Base-by-base conservation (phyloP, 805 yeast genomes). In the Metschnikowia vanudenii region DNA sequence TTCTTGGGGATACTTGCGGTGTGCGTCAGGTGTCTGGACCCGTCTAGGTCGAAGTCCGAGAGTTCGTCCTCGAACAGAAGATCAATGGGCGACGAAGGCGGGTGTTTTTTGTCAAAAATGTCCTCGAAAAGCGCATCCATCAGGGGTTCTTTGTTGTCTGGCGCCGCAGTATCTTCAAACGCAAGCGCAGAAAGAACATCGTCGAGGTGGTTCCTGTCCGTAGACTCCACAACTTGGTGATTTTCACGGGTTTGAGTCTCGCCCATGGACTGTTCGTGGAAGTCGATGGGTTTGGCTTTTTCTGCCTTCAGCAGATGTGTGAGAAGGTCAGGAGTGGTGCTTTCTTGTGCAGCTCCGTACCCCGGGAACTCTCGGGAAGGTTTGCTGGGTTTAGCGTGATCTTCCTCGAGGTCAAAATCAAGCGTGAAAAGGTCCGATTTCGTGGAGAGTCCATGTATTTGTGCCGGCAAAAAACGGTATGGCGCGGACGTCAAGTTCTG, bases 371-470 rank as follows among this genome's bases (percentile, higher is more conserved):
- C n/a, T 22, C 24, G 24, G 24, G 24, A 5, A 8, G 4, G 24
- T 22, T 22, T 8, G 4, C 32, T 29, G 32, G 14, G 13, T 29
- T 29, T 29, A 29, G 32, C 5, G 13, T n/a, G 11, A 29, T 29
- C 10, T 29, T 29, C 32, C 11, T 44, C 43, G 10, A 44, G 17
- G 30, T 41, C 45, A 13, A 40, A 14, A 17, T 50, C 52, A 34
- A 50, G 46, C 24, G 41, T 42, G 42, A 50, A 50, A 18, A 50
- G 40, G 17, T 41, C 50, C 5, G 37, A 39, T 18, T 49, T 42
- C 9, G 52, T 17, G 28, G 53, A 42, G 14, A 4, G 18, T 16
- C 3, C 12, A 11, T 47, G 45, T 10, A 11, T 19, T 37, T 36
- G 28, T 3, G 13, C 24, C 12, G 41, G 16, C n/a, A 18, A 34